Base-by-base conservation (phyloP, 2,329 filamentous ascomycete genomes). In the Penicillium janthinellum region DNA sequence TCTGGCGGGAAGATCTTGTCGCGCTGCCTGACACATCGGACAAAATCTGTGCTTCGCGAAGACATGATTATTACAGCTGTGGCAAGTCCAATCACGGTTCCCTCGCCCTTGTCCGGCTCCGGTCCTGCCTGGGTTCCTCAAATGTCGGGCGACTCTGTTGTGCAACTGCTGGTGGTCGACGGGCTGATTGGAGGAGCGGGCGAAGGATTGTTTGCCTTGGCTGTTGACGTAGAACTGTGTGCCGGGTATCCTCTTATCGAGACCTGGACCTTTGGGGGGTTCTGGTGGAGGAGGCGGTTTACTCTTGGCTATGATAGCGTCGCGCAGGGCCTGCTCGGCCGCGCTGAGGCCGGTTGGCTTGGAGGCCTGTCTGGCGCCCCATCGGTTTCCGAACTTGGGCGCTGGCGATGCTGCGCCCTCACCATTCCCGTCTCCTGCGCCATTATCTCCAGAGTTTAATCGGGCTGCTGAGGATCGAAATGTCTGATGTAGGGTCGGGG, bases 381-480 rank as follows among this genome's bases (percentile, higher is more conserved):
- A 71, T 64, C 64, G 63, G 39, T 59, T 64, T 15, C 71, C 71
- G 48, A 75, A 75, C 51, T 74, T 76, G 10, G 70, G 65, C 31
- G 57, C 54, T 7, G 54, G 41, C 5, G 56, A 53, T 15, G 54
- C 54, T 8, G 60, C 52, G n/a, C 62, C 60, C 56, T 70, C 63
- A 8, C 65, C 61, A 20, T 68, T 64, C n/a, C 64, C 63, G 48
- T 62, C 57, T 12, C 64, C 59, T 25, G 65, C 61, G 11, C 70
- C 65, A 45, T 72, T 67, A 17, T 71, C 73, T 1, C 6, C 25
- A 28, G 75, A 70, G 45, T 72, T 69, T 35, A 63, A 60, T 42
- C 55, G 61, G 31, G 59, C 56, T 28, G 67, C 57, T 39, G 72
- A 75, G 11, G 73, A 71, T 47, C 68, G 73, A 61, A 79, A 78